Base-by-base conservation (phyloP, 2,329 filamentous ascomycete genomes). In the Neofusicoccum ribis region DNA sequence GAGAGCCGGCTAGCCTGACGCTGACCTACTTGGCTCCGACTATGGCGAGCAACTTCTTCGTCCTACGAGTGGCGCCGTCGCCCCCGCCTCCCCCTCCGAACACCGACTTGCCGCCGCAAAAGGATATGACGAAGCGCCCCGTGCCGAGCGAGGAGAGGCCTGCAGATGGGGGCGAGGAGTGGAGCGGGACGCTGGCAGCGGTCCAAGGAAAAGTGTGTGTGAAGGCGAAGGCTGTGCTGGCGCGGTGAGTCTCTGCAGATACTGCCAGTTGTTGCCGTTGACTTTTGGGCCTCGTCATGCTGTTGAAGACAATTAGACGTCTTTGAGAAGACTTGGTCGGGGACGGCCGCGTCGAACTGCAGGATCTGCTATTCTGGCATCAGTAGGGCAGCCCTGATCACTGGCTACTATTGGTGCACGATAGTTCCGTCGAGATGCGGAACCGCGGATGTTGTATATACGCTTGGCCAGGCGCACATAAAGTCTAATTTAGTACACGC, bases 11-110 rank as follows among this genome's bases (percentile, higher is more conserved):
- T 17, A 74, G 78, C 12, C 66, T 83, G 65, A 79, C 76, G 47
- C 72, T 93, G 56, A 82, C 83, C 62, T 93, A 92, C 74, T 81
- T 84, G 49, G 83, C 82, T 65, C 88, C 87, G 0, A 86, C 88
- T 7, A 75, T 82, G 41, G 84, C 86, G 44, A 84, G 85, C 62
- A 79, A 81, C 44, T 91, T 90, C 74, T 91, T 91, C 76, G 80
- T 89, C 37, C 77, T 92, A 6, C 80, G 83, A 64, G 81, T 83
- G 12, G 74, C 78, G 60, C 83, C 80, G 43, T 68, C 72, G 34
- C 70, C 71, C 17, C 71, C 74, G 2, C 67, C 72, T 34, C 52
- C 71, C 5, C 72, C 72, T 5, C 72, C 72, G 7, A 69, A 69
- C 12, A 68, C 69, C 2, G 71, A 64, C 7, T 52, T 78, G 8